Evolutionary conservation across 2,329 filamentous ascomycete genomes (phyloP).

Genomic region (Apiospora pterosperma): DNA sequence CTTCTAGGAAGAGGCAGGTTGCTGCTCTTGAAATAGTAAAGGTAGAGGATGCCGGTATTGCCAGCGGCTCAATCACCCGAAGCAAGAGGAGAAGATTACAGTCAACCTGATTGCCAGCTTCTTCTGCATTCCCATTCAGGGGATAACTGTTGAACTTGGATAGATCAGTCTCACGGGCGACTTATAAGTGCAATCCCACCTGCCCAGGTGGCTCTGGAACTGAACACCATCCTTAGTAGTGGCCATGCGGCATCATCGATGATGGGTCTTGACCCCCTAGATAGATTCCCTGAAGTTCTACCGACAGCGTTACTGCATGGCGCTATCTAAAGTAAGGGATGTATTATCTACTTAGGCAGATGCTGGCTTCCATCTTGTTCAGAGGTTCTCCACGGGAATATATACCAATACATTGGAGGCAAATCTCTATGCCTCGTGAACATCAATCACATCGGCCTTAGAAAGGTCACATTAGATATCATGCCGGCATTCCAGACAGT

Average conservation of each 20-base stretch:
- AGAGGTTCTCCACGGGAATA: not conserved
- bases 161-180: not conserved
- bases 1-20: slow-evolving; percentile 17
- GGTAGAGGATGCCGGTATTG: not conserved
- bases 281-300: too few relatives aligned
- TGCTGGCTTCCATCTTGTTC: too few relatives aligned
- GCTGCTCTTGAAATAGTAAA: slow-evolving; percentile 6
- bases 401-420: not conserved
- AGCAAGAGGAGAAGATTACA: slow-evolving; percentile 6
- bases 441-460: too few relatives aligned
- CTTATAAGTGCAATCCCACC: not conserved
- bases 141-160: not conserved
- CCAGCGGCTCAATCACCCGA: not conserved
- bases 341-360: too few relatives aligned
- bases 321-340: too few relatives aligned
- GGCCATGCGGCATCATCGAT: not conserved
- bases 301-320: too few relatives aligned
- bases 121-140: not conserved
- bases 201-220: not conserved
- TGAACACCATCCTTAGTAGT: not conserved
- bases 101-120: not conserved
- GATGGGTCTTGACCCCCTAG: not conserved
- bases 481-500: not conserved
- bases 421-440: not conserved
- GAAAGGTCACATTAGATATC: too few relatives aligned